Percentiles rank a stretch among this genome's conserved stretches.
Evolutionary conservation across 495 filamentous ascomycete genomes (phyloP).

Genomic region (Aspergillus ellipticus): DNA sequence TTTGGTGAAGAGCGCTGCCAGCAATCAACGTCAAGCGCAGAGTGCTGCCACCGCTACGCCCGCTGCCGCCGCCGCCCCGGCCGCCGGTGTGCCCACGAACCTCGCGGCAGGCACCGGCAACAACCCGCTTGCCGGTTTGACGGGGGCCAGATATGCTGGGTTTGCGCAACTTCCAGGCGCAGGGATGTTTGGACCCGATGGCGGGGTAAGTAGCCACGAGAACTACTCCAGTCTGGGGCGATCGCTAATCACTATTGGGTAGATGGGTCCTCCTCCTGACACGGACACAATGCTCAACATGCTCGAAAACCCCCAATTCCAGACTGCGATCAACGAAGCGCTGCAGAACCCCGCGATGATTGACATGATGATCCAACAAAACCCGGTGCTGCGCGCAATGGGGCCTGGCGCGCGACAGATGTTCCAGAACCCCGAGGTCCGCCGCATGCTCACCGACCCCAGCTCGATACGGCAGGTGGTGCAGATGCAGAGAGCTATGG

Average conservation of each 20-base stretch:
- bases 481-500: conserved; percentile 71
- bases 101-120: conserved; percentile 89
- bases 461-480: conserved; percentile 73
- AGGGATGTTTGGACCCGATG: conserved; percentile 92
- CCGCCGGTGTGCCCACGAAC: conserved; percentile 72
- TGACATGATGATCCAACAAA: conserved; percentile 85
- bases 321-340: conserved; percentile 84
- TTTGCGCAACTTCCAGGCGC: conserved; percentile 83
- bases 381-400: conserved; percentile 82
- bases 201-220: conserved; percentile 67
- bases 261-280: conserved; percentile 90
- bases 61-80: conserved; percentile 50
- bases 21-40: conserved; percentile 68
- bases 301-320: conserved; percentile 81
- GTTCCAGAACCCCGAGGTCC: conserved; percentile 79
- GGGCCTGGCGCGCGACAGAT: conserved; percentile 77
- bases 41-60: conserved; percentile 42
- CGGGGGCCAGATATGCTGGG: conserved; percentile 91
- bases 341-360: conserved; percentile 89
- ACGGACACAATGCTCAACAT: conserved; percentile 76
- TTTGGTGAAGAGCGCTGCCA: conserved; percentile 90
- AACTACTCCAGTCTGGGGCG: background rate
- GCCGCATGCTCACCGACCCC: conserved; percentile 95
- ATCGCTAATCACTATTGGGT: conserved; percentile 18
- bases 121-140: conserved; percentile 85